Percentiles rank a stretch among this genome's conserved stretches.
These are phyloP conservation scores for Phialophora macrospora DNA, from an alignment of 2,329 filamentous ascomycete genomes.

Conservation along the genomic window DNA sequence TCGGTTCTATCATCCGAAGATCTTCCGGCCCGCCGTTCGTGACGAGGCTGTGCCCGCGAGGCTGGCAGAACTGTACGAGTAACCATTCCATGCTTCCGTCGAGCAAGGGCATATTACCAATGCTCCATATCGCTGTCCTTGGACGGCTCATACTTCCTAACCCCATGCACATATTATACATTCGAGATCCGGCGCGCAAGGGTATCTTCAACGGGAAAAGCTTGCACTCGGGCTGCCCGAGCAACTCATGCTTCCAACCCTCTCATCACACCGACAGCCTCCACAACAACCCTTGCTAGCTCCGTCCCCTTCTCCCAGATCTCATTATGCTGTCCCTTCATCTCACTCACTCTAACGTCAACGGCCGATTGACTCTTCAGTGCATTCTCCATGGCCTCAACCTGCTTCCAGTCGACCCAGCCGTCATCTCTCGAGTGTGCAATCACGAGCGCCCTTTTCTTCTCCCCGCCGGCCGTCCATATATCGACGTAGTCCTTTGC, in stretches of 20 bases:
- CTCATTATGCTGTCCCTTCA: slow-evolving; percentile 50
- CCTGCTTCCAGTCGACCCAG: slow-evolving; percentile 48
- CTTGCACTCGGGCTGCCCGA: background rate
- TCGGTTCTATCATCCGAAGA: background rate
- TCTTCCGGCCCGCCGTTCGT: background rate
- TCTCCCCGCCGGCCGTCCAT: slow-evolving; percentile 41
- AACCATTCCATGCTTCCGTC: background rate
- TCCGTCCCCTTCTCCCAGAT: slow-evolving; percentile 50
- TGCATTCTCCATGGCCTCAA: slow-evolving; percentile 54
- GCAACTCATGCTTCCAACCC: slow-evolving; percentile 1
- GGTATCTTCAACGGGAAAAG: slow-evolving; percentile 3
- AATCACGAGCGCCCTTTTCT: slow-evolving; percentile 46
- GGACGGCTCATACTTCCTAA: background rate
- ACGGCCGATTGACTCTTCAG: slow-evolving; percentile 53
- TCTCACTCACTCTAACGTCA: slow-evolving; percentile 42
- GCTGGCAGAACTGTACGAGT: background rate
- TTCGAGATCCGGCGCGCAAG: background rate
- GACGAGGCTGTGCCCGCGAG: background rate
- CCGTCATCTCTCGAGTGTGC: slow-evolving; percentile 51
- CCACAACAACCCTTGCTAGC: slow-evolving; percentile 46
- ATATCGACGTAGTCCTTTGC: slow-evolving; percentile 35
- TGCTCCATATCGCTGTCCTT: background rate
- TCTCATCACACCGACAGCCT: slow-evolving; percentile 28
- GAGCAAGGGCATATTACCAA: background rate
- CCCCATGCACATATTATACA: background rate